Base-by-base conservation (phyloP, 2,329 filamentous ascomycete species). In the Monilinia laxa region DNA sequence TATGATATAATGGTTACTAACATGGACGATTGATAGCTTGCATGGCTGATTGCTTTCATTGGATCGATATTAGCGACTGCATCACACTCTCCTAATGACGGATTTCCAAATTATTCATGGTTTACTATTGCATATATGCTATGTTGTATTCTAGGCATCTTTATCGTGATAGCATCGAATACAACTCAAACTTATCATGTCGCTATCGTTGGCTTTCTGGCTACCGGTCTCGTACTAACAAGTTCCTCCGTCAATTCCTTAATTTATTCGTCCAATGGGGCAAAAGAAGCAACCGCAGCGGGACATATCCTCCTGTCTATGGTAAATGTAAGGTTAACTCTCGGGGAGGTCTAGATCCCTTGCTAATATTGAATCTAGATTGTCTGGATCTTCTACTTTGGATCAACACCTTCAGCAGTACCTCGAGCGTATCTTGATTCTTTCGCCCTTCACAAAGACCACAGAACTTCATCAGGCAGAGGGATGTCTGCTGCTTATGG, bases 341-440 rank as follows among this genome's bases (percentile, higher is more conserved):
- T 40, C 4, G 14, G 31, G 6, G n/a, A 14, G 11, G 3, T 38
- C 25, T 55, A 6, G 56, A 25, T 45, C 55, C 25, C 28, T 60
- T n/a, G 20, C 68, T 71, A 56, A 73, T 60, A 31, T 31, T 47
- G 25, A 40, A 54, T 12, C 12, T 73, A 97, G 93, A 91, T 97
- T 73, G 87, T 98, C 68, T 99, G 95, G 95, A 97, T 97, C 73
- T 96, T 98, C 80, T 98, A 98, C 83, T 99, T 97, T 75, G 95
- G 95, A 74, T 97, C 94, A 2, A 90, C 93, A 23, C 93, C 94
- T 1, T 91, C 92, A 53, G 91, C 93, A 20, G 86, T 89, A 65
- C 91, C 93, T 70, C 91, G 94, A 74, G 89, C 92, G 67, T 97
- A 96, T 77, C 90, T 98, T 73, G 95, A 99, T 80, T 97, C 94